Evolutionary conservation across 768 basidiomycete genomes (phyloP), one percentile per base, ranked within the genome.

Genomic region (Suillus plorans): DNA sequence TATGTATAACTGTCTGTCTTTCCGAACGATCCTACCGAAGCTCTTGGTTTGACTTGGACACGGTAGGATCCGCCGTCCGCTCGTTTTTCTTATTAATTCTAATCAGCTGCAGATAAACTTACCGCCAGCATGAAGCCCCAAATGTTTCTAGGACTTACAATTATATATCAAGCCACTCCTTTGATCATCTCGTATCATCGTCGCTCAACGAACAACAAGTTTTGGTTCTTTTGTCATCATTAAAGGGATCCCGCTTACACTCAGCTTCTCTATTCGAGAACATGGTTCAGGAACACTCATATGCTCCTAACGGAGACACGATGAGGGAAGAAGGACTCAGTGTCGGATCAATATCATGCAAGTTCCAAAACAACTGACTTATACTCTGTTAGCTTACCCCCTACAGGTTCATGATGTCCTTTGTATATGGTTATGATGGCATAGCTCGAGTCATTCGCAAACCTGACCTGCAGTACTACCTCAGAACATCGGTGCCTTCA

Each of bases 271-370:
- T 83, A 90, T 73, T 85, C 87, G 22, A 84, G 76, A 68, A 80
- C 86, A 71, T 91, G 89, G 89, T 87, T 87, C 77, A 89, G 86
- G 80, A 90, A 90, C 78, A 83, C 74, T 73, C 81, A n/a, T 86
- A 71, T 20, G 41, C 18, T 42, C 41, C 16, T 42, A 0, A 31
- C 28, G 28, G 28, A 31, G 28, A 31, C 28, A 31, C 5, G 31
- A 31, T 31, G 31, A 31, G 31, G 31, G 5, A 31, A 31, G 31
- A 31, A 31, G 31, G 5, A 31, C 31, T 31, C 6, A 6, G 31
- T 31, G 31, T 31, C 31, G 1, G 89, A 86, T 89, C 66, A 74
- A 85, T 47, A 77, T 89, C 36, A 80, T 88, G 85, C 85, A 64
- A 64, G 85, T 76, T 57, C 8, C 22, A 25, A 22, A 22, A 36